Conservation (phyloP, 2,329 filamentous ascomycete species). For the Cytospora mali region DNA sequence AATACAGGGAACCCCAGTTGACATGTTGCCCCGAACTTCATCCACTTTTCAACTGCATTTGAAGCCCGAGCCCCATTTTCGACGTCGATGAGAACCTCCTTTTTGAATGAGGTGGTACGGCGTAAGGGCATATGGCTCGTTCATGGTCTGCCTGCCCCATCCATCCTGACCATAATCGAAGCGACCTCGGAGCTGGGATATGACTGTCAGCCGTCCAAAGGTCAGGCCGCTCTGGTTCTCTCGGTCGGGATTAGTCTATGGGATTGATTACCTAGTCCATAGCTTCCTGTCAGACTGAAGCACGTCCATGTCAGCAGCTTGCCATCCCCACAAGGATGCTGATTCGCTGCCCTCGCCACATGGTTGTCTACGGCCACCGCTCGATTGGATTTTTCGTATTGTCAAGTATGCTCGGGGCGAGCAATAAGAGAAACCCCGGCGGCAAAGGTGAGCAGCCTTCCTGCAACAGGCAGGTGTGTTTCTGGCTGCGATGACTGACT, state of each 20-base stretch:
- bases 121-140: not conserved
- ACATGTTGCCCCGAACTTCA: slow-evolving; percentile 10
- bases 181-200: not conserved
- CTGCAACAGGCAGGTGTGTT: not conserved
- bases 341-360: not conserved
- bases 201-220: not conserved
- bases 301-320: not conserved
- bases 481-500: not conserved
- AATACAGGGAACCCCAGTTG: slow-evolving; percentile 15
- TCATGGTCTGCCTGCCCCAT: not conserved
- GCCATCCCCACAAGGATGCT: not conserved
- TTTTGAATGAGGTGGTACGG: not conserved
- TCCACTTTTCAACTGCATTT: not conserved
- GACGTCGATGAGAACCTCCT: not conserved
- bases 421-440: not conserved
- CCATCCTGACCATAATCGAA: not conserved
- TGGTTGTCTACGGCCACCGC: not conserved
- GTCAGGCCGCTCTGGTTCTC: not conserved
- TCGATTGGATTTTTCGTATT: not conserved
- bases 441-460: too few species aligned
- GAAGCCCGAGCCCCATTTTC: not conserved
- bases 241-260: not conserved
- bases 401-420: not conserved
- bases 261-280: too few species aligned
- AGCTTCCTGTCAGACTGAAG: not conserved